These are phyloP conservation scores for Geosmithia putterillii DNA, from an alignment of 2,329 filamentous ascomycete genomes.

Conservation along the genomic window DNA sequence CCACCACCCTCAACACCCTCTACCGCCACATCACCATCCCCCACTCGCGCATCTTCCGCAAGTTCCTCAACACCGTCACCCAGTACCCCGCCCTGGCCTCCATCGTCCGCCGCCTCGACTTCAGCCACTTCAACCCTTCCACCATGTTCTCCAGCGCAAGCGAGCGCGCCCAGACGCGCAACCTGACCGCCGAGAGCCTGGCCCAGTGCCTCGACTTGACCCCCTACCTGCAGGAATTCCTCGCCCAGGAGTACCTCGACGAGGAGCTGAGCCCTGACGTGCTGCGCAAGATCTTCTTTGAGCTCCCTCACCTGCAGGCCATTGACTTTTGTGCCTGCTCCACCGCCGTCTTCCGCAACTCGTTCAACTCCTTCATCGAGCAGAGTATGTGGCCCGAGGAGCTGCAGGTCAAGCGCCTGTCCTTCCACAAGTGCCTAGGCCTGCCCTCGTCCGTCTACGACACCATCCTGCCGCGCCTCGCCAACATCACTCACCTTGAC, in stretches of 20 bases:
- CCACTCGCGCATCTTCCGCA: conserved; percentile 72
- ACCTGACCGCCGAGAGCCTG: conserved; percentile 63
- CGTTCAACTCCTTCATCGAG: conserved; percentile 44
- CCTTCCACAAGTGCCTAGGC: conserved; percentile 67
- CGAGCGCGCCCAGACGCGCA: conserved; percentile 63
- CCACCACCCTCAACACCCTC: conserved; percentile 59
- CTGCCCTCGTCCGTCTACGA: conserved; percentile 57
- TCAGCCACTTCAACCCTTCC: conserved; percentile 75
- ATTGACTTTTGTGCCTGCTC: conserved; percentile 71
- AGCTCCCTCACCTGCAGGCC: conserved; percentile 50
- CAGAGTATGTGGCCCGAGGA: conserved; percentile 36
- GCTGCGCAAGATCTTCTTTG: conserved; percentile 57
- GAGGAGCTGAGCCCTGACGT: conserved; percentile 60
- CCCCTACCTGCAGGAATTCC: conserved; percentile 63
- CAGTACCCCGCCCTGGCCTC: conserved; percentile 57
- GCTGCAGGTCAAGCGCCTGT: conserved; percentile 54
- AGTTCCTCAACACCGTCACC: conserved; percentile 60
- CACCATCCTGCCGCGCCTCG: conserved; percentile 56
- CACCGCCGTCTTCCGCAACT: conserved; percentile 51
- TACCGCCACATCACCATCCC: conserved; percentile 74
- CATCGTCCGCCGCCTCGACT: conserved; percentile 68
- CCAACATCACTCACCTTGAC: conserved; percentile 63
- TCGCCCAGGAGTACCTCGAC: conserved; percentile 72
- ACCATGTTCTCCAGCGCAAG: conserved; percentile 63
- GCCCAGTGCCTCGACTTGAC: conserved; percentile 59